Conservation (phyloP, 306 rosid genomes). For the Rosa rugosa region DNA sequence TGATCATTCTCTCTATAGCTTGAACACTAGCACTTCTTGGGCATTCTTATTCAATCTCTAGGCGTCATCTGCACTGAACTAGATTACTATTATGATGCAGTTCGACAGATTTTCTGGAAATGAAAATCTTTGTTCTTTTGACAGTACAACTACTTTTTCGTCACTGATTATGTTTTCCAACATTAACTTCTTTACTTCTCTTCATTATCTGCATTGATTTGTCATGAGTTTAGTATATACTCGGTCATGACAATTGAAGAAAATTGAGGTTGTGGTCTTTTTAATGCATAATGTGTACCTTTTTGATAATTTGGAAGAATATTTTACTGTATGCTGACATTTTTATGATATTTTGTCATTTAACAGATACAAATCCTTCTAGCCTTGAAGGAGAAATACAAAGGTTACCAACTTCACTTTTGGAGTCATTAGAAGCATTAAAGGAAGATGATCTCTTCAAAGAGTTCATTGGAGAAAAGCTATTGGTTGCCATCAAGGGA, state of each 20-base stretch:
- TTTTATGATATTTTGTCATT: neutral
- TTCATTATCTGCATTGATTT: neutral
- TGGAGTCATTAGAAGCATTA: slow-evolving; percentile 78
- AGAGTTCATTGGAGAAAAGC: slow-evolving; percentile 60
- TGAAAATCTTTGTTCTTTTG: neutral
- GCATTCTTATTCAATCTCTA: neutral
- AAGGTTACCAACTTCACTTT: slow-evolving; percentile 75
- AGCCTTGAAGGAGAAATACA: slow-evolving; percentile 37
- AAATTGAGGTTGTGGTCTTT: neutral
- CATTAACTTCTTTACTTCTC: neutral
- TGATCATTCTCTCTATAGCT: neutral
- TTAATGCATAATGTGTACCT: neutral
- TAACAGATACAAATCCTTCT: slow-evolving; percentile 68
- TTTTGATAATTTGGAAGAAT: neutral
- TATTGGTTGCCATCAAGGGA: slow-evolving; percentile 64
- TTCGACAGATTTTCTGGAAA: neutral
- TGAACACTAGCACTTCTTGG: neutral
- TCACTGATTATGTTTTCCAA: neutral
- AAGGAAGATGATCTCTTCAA: slow-evolving; percentile 47
- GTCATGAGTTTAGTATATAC: neutral
- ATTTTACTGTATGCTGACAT: neutral
- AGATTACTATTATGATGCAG: neutral
- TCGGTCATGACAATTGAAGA: neutral
- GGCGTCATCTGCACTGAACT: neutral
- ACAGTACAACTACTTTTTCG: neutral